phyloP scores from a whole-genome alignment of 1,284 basidiomycete species.

The Coriolopsis trogii region DNA sequence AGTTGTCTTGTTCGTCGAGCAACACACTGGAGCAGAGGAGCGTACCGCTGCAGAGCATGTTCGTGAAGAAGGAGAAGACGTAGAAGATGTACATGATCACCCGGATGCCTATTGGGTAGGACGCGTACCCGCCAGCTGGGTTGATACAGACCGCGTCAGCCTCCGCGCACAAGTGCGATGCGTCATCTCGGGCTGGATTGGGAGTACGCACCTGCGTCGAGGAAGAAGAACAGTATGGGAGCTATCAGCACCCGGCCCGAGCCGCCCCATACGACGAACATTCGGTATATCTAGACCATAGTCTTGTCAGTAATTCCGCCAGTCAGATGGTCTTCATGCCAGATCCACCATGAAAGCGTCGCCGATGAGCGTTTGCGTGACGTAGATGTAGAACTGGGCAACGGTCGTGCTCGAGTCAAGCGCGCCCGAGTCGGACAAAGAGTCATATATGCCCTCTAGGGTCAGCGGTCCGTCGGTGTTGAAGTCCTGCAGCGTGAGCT shows the following conservation, averaged over 20 bases:
- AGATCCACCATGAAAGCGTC: slow-evolving; percentile 14
- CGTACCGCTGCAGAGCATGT: slow-evolving; percentile 4
- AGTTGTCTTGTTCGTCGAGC: no score
- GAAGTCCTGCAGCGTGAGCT: not conserved
- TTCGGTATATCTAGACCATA: slow-evolving; percentile 1
- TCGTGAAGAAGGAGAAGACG: slow-evolving; percentile 9
- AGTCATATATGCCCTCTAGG: not conserved
- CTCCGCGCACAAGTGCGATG: no score
- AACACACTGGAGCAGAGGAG: not conserved
- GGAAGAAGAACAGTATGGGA: not conserved
- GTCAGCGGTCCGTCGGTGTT: not conserved
- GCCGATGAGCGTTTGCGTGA: slow-evolving; percentile 10
- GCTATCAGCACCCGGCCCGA: not conserved
- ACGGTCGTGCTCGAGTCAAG: not conserved
- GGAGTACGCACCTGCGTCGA: slow-evolving; percentile 2
- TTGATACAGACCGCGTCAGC: no score
- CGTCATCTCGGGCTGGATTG: not conserved
- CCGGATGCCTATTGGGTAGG: not conserved
- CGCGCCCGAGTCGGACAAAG: not conserved
- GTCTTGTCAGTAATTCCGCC: not conserved
- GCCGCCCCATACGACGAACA: slow-evolving; percentile 5
- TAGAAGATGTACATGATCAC: slow-evolving; percentile 2
- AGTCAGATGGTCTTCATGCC: no score
- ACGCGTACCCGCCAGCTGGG: not conserved
- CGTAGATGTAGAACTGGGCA: slow-evolving; percentile 7